These are phyloP conservation scores for Mortierella sp. DNA, from an alignment of 371 early-diverging fungal genomes.

Conservation along the genomic window DNA sequence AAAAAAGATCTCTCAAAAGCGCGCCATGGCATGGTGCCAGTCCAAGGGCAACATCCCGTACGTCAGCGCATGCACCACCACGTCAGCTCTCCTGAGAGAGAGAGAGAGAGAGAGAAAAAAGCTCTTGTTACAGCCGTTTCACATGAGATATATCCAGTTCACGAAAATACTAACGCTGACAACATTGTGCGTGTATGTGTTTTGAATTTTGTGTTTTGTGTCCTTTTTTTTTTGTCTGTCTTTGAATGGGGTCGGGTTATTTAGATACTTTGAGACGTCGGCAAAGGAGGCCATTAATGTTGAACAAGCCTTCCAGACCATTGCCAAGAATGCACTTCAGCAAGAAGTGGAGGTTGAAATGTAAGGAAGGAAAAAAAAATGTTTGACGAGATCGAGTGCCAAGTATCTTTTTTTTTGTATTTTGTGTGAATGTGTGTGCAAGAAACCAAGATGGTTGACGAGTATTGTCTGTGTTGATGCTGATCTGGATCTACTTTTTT, in stretches of 20 bases:
- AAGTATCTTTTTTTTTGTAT: background rate
- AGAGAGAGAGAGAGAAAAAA: background rate
- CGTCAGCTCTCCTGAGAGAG: background rate
- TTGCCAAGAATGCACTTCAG: conserved; percentile 90
- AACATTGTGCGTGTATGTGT: background rate
- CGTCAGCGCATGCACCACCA: conserved; percentile 13
- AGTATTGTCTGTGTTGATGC: background rate
- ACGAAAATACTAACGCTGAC: conserved; percentile 8
- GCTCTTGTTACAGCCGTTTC: too few relatives aligned
- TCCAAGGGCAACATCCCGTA: conserved; percentile 92
- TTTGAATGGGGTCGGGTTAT: background rate
- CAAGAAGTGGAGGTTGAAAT: conserved; percentile 92
- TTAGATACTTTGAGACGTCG: conserved; percentile 89
- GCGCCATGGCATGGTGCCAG: conserved; percentile 93
- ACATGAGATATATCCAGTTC: too few relatives aligned
- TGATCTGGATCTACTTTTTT: conserved; percentile 1
- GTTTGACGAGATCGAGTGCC: background rate
- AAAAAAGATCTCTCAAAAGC: conserved; percentile 84
- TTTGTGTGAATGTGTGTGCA: conserved; percentile 5
- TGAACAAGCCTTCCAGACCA: conserved; percentile 93
- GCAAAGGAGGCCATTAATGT: conserved; percentile 97
- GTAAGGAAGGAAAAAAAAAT: conserved; percentile 50
- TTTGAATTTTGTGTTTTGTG: background rate
- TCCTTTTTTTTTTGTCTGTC: conserved; percentile 14
- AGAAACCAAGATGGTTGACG: background rate